Base-by-base conservation (phyloP, 768 basidiomycete genomes). In the Hirschioporus abietinus region DNA sequence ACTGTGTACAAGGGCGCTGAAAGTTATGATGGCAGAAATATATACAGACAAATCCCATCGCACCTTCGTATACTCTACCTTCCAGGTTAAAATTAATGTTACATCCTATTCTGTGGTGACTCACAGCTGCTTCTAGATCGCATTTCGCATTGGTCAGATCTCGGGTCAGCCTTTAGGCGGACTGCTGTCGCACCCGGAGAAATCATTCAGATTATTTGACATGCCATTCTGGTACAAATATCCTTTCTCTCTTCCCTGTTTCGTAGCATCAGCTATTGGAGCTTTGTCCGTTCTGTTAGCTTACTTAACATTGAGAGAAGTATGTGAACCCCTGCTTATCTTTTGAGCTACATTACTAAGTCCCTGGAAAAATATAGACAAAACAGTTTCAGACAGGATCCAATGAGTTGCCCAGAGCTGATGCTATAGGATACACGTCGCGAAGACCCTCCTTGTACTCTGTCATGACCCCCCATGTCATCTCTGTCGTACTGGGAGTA, bases 241-340 rank as follows among this genome's bases (percentile, higher is more conserved):
- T 64, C 71, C 72, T 1, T 73, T 70, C 58, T 65, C 69, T 20
- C 68, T 73, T 20, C 70, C 72, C 1, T 73, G 72, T 52, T 68
- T 71, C 58, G 59, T 73, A 24, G 69, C 71, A 15, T 60, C 69
- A 12, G 17, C 27, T 7, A 60, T 72, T 62, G 69, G 69, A n/a
- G 7, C 69, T 7, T 27, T 57, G 24, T 63, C 66, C 5, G 66
- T 72, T 36, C 35, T 68, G 12, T 18, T 69, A 17, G 68, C 65
- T 9, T 67, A 61, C 36, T 68, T 72, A 35, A 67, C 69, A 34
- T 35, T 74, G n/a, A 65, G 71, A 58, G 72, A 73, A 69, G 72
- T 71, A 60, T 42, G 63, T 17, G 24, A 12, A 2, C 12, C 20
- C 3, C 42, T 5, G 20, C 20, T 52, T 30, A 2, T 8, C 2